These are phyloP conservation scores for Alternaria gaisen DNA, from an alignment of 2,329 filamentous ascomycete species.

Conservation along the genomic window DNA sequence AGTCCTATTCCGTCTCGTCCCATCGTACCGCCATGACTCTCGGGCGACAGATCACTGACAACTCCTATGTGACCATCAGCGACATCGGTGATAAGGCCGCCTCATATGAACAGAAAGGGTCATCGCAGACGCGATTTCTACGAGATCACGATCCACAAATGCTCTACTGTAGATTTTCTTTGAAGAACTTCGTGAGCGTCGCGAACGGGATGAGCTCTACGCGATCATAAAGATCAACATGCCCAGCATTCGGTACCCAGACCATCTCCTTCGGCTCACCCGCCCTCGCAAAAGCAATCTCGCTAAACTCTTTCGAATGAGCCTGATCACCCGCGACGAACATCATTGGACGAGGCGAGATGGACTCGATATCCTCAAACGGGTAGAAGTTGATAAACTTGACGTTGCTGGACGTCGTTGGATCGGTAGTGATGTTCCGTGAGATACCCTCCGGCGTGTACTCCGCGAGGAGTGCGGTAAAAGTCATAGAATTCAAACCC, in stretches of 20 bases:
- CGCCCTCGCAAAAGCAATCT: background rate
- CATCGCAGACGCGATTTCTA: too few relatives aligned
- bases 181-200: background rate
- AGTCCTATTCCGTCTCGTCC: background rate
- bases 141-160: too few relatives aligned
- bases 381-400: too few relatives aligned
- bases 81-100: too few relatives aligned
- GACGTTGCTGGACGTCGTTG: too few relatives aligned
- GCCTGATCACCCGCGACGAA: background rate
- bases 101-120: too few relatives aligned
- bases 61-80: fast-evolving
- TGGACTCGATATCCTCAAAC: too few relatives aligned
- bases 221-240: background rate
- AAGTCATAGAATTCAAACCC: too few relatives aligned
- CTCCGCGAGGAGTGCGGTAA: too few relatives aligned
- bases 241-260: background rate
- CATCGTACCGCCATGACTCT: background rate
- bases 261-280: background rate
- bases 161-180: too few relatives aligned
- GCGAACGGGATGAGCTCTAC: background rate
- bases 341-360: background rate
- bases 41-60: background rate
- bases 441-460: too few relatives aligned
- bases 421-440: too few relatives aligned
- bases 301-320: background rate